phyloP scores from a whole-genome alignment of 1,139 yeast species.

The Candida glucosophila region DNA sequence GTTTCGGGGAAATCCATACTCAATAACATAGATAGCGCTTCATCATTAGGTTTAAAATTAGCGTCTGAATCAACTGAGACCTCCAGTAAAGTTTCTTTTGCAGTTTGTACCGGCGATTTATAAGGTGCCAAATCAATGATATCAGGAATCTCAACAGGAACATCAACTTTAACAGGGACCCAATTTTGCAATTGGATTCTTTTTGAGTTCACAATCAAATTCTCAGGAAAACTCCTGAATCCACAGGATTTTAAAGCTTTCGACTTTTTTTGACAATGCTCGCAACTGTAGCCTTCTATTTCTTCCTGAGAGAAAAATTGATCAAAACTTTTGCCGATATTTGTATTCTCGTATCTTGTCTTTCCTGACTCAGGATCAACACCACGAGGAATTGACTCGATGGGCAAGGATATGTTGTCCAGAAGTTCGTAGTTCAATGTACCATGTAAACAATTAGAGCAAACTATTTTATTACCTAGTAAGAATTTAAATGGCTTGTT shows the following conservation, averaged over 20 bases:
- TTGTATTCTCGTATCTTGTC: slow-evolving; percentile 40
- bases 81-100: slow-evolving; percentile 8
- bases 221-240: slow-evolving; percentile 60
- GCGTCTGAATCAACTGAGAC: slow-evolving; percentile 9
- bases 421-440: slow-evolving; percentile 47
- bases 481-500: slow-evolving; percentile 56
- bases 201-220: slow-evolving; percentile 65
- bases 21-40: slow-evolving; percentile 44
- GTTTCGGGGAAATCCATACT: slow-evolving; percentile 85
- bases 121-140: slow-evolving; percentile 21
- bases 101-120: slow-evolving; percentile 32
- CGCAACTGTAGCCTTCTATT: slow-evolving; percentile 62
- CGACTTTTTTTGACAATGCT: slow-evolving; percentile 38
- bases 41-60: slow-evolving; percentile 53
- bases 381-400: slow-evolving; percentile 30
- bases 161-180: slow-evolving; percentile 80
- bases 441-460: slow-evolving; percentile 55
- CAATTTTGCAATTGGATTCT: slow-evolving; percentile 81
- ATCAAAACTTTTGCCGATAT: slow-evolving; percentile 44
- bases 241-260: slow-evolving; percentile 39
- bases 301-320: slow-evolving; percentile 41
- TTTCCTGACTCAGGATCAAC: slow-evolving; percentile 33
- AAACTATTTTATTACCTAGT: slow-evolving; percentile 56
- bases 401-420: slow-evolving; percentile 63
- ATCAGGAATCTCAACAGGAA: slow-evolving; percentile 58